phyloP scores from a whole-genome alignment of 345 rosid species.

The Eucalyptus microcorys region DNA sequence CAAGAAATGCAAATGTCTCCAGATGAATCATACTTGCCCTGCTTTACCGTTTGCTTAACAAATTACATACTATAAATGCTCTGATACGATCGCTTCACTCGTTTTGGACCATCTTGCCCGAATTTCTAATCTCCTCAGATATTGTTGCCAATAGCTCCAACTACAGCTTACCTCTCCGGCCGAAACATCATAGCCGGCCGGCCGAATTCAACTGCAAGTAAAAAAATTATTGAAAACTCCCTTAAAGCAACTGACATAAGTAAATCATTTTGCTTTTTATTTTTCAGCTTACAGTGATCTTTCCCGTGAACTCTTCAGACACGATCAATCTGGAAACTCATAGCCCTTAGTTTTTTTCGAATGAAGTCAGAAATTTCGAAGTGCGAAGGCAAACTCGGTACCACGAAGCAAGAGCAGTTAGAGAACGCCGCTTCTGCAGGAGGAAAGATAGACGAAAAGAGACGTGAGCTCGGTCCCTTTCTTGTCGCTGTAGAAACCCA shows the following conservation, averaged over 20 bases:
- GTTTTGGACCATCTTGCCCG: neutral
- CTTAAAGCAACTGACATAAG: neutral
- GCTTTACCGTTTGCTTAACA: neutral
- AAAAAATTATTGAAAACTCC: neutral
- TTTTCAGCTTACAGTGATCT: neutral
- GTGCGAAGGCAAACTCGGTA: neutral
- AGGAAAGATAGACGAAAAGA: neutral
- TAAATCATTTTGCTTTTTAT: fast-evolving
- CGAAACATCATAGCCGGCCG: neutral
- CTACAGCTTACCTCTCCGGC: neutral
- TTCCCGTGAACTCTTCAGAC: neutral
- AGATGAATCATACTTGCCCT: neutral
- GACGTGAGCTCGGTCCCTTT: neutral
- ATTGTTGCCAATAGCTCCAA: neutral
- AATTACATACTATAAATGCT: neutral
- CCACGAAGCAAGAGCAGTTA: neutral
- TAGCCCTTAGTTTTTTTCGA: neutral
- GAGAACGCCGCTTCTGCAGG: neutral
- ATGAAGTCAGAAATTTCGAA: neutral
- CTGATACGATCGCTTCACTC: neutral
- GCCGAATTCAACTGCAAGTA: neutral
- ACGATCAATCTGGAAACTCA: neutral
- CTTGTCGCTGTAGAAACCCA: neutral
- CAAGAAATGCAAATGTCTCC: neutral
- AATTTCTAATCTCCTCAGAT: neutral